These are phyloP conservation scores for Auriculariales sp. DNA, from an alignment of 768 basidiomycete genomes.

Conservation along the genomic window DNA sequence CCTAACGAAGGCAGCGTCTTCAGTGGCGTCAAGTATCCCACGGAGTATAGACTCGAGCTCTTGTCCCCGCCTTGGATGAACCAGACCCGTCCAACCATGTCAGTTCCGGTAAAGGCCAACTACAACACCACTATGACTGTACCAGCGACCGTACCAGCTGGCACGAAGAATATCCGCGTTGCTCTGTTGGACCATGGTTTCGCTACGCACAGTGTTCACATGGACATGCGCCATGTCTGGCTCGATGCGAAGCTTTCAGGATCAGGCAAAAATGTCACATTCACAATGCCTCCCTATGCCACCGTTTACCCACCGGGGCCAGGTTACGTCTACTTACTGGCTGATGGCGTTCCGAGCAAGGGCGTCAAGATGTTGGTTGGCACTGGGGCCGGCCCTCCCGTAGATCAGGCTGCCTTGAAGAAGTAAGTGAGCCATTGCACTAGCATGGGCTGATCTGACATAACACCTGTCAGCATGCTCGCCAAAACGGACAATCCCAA, in stretches of 20 bases:
- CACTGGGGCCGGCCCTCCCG: constrained; percentile 10
- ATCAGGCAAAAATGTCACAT: constrained; percentile 16
- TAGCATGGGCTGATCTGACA: neutral
- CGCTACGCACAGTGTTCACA: constrained; percentile 24
- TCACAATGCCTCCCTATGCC: constrained; percentile 22
- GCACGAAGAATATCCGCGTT: constrained; percentile 16
- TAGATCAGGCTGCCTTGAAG: neutral
- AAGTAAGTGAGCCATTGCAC: neutral
- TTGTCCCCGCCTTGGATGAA: constrained; percentile 32
- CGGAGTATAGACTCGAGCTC: constrained; percentile 23
- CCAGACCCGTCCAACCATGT: constrained; percentile 17
- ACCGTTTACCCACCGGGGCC: constrained; percentile 26
- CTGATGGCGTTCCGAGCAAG: constrained; percentile 22
- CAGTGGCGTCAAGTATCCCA: constrained; percentile 8
- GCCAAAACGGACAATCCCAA: neutral
- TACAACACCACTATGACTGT: constrained; percentile 25
- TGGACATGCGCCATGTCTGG: constrained; percentile 18
- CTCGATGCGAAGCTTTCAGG: constrained; percentile 19
- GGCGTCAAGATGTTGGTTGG: constrained; percentile 22
- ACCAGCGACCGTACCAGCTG: constrained; percentile 9
- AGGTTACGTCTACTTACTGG: constrained; percentile 22
- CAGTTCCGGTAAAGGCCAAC: constrained; percentile 16
- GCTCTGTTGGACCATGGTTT: constrained; percentile 19
- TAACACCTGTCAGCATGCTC: neutral
- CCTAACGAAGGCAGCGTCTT: constrained; percentile 32